These are phyloP conservation scores for Starmerella potacharoeniae DNA, from an alignment of 805 yeast genomes.

Conservation along the genomic window DNA sequence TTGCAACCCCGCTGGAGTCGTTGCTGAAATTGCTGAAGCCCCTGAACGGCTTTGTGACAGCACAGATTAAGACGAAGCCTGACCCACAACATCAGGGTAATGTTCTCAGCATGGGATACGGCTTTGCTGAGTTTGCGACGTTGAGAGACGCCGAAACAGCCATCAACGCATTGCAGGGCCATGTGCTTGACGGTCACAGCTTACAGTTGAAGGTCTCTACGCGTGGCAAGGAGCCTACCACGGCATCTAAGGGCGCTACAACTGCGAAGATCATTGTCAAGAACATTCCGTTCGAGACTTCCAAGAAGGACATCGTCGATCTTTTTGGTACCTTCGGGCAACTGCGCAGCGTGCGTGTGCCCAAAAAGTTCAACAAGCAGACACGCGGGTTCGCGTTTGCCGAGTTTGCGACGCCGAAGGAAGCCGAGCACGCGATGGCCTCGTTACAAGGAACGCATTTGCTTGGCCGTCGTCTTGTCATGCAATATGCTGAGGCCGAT, in stretches of 20 bases:
- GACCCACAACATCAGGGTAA: constrained; percentile 63
- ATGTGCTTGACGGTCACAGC: constrained; percentile 77
- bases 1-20: constrained; percentile 53
- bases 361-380: constrained; percentile 86
- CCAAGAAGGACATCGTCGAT: constrained; percentile 85
- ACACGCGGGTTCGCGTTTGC: constrained; percentile 98
- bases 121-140: constrained; percentile 82
- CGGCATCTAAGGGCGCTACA: constrained; percentile 14
- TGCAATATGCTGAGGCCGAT: constrained; percentile 82
- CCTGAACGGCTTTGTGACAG: constrained; percentile 68
- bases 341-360: constrained; percentile 87
- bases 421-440: constrained; percentile 89
- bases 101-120: constrained; percentile 90
- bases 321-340: constrained; percentile 91
- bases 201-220: constrained; percentile 81
- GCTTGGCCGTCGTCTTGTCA: constrained; percentile 84
- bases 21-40: constrained; percentile 53
- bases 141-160: constrained; percentile 71
- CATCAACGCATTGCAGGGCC: constrained; percentile 59
- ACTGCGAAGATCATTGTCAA: constrained; percentile 69
- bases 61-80: constrained; percentile 76
- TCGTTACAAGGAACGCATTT: constrained; percentile 93
- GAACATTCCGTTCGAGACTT: constrained; percentile 93
- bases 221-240: constrained; percentile 36
- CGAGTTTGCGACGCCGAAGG: constrained; percentile 74